Conservation (phyloP, 768 basidiomycete species). For the Pleurotus pulmonarius region DNA sequence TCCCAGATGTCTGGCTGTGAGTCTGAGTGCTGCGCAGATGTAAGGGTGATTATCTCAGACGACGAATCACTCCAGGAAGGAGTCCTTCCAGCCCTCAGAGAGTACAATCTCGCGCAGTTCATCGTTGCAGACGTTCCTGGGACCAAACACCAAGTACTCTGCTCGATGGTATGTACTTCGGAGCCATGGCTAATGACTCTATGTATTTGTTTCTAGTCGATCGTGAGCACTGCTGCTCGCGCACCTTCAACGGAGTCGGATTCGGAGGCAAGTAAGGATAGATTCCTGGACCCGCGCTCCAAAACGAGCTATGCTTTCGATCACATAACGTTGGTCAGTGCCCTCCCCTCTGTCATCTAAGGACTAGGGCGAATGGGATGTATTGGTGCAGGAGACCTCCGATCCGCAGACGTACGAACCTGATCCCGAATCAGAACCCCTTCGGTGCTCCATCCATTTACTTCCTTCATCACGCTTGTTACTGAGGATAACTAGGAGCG, state of each 20-base stretch:
- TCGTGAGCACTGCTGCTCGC: conserved; percentile 73
- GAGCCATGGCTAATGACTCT: background rate
- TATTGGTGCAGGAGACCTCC: conserved; percentile 62
- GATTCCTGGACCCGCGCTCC: conserved; percentile 83
- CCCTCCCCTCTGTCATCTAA: conserved; percentile 2
- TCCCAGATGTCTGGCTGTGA: background rate
- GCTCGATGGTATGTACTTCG: conserved; percentile 6
- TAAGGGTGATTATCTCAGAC: conserved; percentile 85
- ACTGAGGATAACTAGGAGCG: conserved; percentile 39
- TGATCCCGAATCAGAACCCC: conserved; percentile 63
- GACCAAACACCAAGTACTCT: conserved; percentile 66
- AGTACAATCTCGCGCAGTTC: conserved; percentile 89
- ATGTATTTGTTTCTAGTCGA: conserved; percentile 46
- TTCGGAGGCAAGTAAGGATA: conserved; percentile 44
- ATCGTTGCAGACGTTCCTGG: conserved; percentile 83
- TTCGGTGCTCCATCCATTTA: conserved; percentile 50
- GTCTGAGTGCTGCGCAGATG: conserved; percentile 46
- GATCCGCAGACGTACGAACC: conserved; percentile 64
- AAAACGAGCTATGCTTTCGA: conserved; percentile 80
- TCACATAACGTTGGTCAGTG: conserved; percentile 69
- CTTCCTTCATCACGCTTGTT: no score
- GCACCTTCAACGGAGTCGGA: conserved; percentile 36
- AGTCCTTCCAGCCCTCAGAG: conserved; percentile 70
- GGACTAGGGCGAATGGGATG: conserved; percentile 2
- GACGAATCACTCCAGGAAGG: conserved; percentile 80